Conservation (phyloP, 768 basidiomycete species). For the Lyophyllum atratum region DNA sequence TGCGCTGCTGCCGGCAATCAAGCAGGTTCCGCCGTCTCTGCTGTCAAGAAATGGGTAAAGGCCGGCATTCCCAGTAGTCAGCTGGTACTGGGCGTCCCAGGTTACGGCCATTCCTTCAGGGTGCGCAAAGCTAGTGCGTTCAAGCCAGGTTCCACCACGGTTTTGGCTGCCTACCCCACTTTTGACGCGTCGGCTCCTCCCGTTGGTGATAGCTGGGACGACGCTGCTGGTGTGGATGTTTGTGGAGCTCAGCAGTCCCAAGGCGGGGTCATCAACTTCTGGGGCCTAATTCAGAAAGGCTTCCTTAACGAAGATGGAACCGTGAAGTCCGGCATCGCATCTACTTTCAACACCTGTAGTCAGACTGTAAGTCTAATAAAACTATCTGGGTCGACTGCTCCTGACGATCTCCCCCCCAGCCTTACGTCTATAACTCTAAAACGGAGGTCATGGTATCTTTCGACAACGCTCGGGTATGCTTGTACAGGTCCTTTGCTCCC, state of each 20-base stretch:
- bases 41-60: slow-evolving; percentile 68
- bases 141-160: slow-evolving; percentile 32
- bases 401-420: slow-evolving; percentile 24
- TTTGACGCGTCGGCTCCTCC: slow-evolving; percentile 56
- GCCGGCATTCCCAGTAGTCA: slow-evolving; percentile 73
- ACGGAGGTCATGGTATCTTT: slow-evolving; percentile 50
- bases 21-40: slow-evolving; percentile 74
- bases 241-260: slow-evolving; percentile 55
- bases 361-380: slow-evolving; percentile 57
- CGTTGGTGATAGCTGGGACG: slow-evolving; percentile 66
- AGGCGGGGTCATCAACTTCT: slow-evolving; percentile 64
- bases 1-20: slow-evolving; percentile 65
- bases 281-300: slow-evolving; percentile 60
- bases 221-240: slow-evolving; percentile 47
- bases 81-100: slow-evolving; percentile 81
- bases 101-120: slow-evolving; percentile 80
- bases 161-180: slow-evolving; percentile 49
- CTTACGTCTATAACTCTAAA: slow-evolving; percentile 45
- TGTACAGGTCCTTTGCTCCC: background rate
- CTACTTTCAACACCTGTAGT: slow-evolving; percentile 64
- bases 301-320: slow-evolving; percentile 53
- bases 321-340: slow-evolving; percentile 49
- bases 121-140: slow-evolving; percentile 51
- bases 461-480: slow-evolving; percentile 42
- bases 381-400: background rate